Evolutionary conservation across 2,329 filamentous ascomycete species (phyloP), one percentile per base, ranked within the genome.

Genomic region (Nemania sp.): DNA sequence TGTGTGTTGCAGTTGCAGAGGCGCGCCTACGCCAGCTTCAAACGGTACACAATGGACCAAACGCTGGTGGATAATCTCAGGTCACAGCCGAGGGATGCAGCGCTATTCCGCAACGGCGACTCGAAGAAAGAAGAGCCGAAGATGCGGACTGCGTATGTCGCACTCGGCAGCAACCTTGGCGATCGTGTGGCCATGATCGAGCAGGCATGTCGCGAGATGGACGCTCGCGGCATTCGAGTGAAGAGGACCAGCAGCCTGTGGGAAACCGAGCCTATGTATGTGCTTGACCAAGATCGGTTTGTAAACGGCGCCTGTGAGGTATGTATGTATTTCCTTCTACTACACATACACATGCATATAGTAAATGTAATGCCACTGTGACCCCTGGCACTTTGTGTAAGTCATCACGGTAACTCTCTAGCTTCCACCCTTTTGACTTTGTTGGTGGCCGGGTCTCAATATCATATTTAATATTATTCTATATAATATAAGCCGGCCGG

Each of bases 231-330:
- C 28, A 90, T 97, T 67, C 82, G 74, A 48, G 81, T 99, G 33
- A 80, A 84, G 65, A 80, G 86, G 64, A 96, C 93, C 0, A 97
- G 93, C 70, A 88, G 86, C 57, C 77, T 99, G 3, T 99, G 94
- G 82, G 91, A 97, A 75, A 99, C 93, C 3, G 86, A 90, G 64
- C 91, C 94, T 19, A 99, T 99, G 94, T 99, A 99, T 72, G 89
- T 97, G 60, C 76, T 89, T 59, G 88, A 97, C 59, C 94, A 99
- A 71, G 86, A 86, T 59, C 82, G 83, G 24, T 99, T 99, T 68
- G 76, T 97, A 42, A 99, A 99, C 69, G 94, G 91, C 17, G 92
- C 86, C 52, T 96, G 91, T 71, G 90, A 96, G 84, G 91, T 95
- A 71, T 39, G 54, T 57, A 3, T 40, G 20, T 6, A n/a, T 34